Percentiles rank a stretch among this genome's conserved stretches.
Evolutionary conservation across 305 asterid species (phyloP).

Genomic region (Fraxinus floribunda): DNA sequence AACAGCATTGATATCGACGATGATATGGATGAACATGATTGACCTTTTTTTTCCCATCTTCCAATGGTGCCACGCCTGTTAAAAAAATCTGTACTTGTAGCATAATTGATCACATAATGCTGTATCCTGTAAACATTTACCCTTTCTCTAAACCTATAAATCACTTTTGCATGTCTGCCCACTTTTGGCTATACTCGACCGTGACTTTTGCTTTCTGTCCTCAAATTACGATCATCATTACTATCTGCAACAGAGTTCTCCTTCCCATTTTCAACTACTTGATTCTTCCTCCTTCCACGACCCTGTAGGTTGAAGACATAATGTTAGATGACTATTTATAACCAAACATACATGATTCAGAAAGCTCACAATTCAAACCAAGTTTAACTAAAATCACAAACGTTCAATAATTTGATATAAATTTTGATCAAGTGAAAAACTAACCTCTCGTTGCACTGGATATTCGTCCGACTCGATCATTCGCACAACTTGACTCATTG

Average conservation of each 20-base stretch:
- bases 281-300: slow-evolving; percentile 47
- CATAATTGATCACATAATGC: background rate
- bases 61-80: too few relatives aligned
- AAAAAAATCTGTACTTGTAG: too few relatives aligned
- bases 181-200: background rate
- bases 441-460: slow-evolving; percentile 68
- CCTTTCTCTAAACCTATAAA: background rate
- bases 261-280: slow-evolving; percentile 15
- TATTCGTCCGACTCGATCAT: slow-evolving; percentile 81
- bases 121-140: background rate
- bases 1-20: too few relatives aligned
- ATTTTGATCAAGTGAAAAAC: background rate
- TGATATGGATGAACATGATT: too few relatives aligned
- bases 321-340: background rate
- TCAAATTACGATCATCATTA: slow-evolving; percentile 30
- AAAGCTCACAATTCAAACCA: background rate
- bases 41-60: background rate
- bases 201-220: slow-evolving; percentile 20
- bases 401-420: background rate
- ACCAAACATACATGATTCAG: background rate
- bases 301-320: slow-evolving; percentile 38
- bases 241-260: slow-evolving; percentile 17
- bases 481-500: slow-evolving; percentile 75
- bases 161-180: background rate
- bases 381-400: background rate